Percentiles rank a stretch among this genome's conserved stretches.
These are phyloP conservation scores for Oidiodendron maius DNA, from an alignment of 495 filamentous ascomycete genomes.

Conservation along the genomic window DNA sequence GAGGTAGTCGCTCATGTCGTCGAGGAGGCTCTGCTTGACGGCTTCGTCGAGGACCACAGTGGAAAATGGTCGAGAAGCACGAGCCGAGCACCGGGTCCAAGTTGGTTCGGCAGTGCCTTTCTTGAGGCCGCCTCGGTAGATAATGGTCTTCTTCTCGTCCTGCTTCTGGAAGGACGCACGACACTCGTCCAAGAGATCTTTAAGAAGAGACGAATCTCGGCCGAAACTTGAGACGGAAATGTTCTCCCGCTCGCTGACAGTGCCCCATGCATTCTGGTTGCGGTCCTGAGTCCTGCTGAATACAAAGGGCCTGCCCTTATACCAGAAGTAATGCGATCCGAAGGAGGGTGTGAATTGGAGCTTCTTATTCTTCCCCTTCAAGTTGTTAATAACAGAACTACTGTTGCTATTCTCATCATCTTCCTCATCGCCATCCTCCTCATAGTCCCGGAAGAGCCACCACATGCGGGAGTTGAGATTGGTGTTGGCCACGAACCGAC, in stretches of 20 bases:
- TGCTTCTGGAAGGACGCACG: slow-evolving; percentile 48
- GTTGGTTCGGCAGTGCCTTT: slow-evolving; percentile 25
- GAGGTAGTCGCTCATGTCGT: slow-evolving; percentile 86
- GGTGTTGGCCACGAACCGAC: slow-evolving; percentile 57
- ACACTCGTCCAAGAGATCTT: slow-evolving; percentile 61
- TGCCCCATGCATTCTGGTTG: slow-evolving; percentile 21
- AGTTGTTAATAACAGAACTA: slow-evolving; percentile 2
- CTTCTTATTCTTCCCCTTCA: slow-evolving; percentile 44
- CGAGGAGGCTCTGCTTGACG: slow-evolving; percentile 68
- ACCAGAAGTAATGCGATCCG: slow-evolving; percentile 63
- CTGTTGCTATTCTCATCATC: slow-evolving; percentile 15
- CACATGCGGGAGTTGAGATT: slow-evolving; percentile 44
- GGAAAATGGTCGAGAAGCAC: slow-evolving; percentile 69
- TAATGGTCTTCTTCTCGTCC: slow-evolving; percentile 58
- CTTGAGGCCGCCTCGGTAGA: slow-evolving; percentile 51
- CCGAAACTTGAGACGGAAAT: slow-evolving; percentile 62
- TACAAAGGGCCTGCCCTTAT: slow-evolving; percentile 46
- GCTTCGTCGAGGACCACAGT: slow-evolving; percentile 78
- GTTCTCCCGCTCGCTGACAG: slow-evolving; percentile 38
- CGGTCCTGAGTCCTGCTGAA: slow-evolving; percentile 42
- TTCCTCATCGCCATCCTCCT: slow-evolving; percentile 44
- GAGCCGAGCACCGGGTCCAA: slow-evolving; percentile 50
- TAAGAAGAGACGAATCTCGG: slow-evolving; percentile 57
- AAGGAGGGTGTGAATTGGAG: slow-evolving; percentile 60
- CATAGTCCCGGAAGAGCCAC: slow-evolving; percentile 39